Conservation (phyloP, 257 asterid species). For the Gynochthodes officinalis region DNA sequence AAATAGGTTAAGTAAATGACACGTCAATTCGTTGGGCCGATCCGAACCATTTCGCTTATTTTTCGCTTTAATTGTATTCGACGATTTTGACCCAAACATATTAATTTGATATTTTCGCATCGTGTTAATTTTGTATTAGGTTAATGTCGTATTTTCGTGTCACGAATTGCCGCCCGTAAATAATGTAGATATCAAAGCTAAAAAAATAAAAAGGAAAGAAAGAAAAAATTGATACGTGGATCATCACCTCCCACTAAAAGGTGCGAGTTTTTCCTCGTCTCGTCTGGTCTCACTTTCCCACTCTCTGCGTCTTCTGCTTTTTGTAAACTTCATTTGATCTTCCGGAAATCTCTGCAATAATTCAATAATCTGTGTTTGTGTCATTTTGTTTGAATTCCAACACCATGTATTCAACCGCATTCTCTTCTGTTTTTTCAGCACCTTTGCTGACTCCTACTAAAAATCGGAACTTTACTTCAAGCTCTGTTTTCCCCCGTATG, state of each 20-base stretch:
- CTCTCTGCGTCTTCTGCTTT: not conserved
- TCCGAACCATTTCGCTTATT: too few relatives aligned
- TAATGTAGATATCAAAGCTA: too few relatives aligned
- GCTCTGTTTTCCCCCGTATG: conserved; percentile 27
- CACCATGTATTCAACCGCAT: conserved; percentile 44
- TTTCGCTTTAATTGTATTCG: too few relatives aligned
- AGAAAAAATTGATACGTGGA: not conserved
- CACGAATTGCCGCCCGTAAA: too few relatives aligned
- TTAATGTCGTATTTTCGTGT: too few relatives aligned
- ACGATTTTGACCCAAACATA: too few relatives aligned
- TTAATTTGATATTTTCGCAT: too few relatives aligned
- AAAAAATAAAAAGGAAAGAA: not conserved
- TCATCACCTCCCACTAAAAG: conserved; percentile 15
- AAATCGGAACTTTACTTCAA: conserved; percentile 20
- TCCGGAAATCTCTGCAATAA: not conserved
- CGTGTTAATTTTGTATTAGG: too few relatives aligned
- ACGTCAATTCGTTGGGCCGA: too few relatives aligned
- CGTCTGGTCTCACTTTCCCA: not conserved
- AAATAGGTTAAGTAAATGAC: too few relatives aligned
- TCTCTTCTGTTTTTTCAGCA: conserved; percentile 49
- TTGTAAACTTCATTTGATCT: not conserved
- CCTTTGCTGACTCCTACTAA: conserved; percentile 39
- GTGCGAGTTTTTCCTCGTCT: not conserved
- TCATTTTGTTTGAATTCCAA: too few relatives aligned
- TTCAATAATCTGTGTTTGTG: not conserved